phyloP scores from a whole-genome alignment of 257 asterid genomes.

The Paraleonurus japonicus region DNA sequence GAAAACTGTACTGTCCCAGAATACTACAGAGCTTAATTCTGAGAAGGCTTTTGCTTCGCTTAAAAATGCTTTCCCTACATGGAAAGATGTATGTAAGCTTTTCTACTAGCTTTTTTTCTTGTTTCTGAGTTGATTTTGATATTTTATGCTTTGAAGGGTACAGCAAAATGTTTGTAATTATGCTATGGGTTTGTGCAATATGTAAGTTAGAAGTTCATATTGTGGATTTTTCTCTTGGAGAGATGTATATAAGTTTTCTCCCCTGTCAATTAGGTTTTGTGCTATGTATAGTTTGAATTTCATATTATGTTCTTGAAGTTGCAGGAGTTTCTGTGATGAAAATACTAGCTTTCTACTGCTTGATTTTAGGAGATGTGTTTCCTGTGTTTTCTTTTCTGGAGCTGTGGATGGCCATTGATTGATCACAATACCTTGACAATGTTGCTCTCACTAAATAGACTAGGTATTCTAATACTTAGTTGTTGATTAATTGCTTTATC shows the following conservation, averaged over 20 bases:
- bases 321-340: background rate
- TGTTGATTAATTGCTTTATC: background rate
- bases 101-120: background rate
- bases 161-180: background rate
- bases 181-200: background rate
- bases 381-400: background rate
- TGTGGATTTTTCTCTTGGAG: background rate
- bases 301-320: conserved; percentile 5
- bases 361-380: background rate
- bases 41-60: conserved; percentile 79
- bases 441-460: background rate
- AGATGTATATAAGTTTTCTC: background rate
- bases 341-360: background rate
- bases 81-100: conserved; percentile 66
- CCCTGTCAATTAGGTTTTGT: background rate
- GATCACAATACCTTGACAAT: background rate
- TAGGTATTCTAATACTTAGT: background rate
- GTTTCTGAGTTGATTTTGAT: conserved; percentile 8
- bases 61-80: conserved; percentile 62
- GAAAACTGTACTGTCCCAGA: conserved; percentile 73
- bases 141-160: conserved; percentile 1
- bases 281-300: background rate
- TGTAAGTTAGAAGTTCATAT: background rate
- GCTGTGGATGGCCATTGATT: background rate
- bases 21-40: conserved; percentile 78